Conservation (phyloP, 257 asterid species). For the Datura wrightii region DNA sequence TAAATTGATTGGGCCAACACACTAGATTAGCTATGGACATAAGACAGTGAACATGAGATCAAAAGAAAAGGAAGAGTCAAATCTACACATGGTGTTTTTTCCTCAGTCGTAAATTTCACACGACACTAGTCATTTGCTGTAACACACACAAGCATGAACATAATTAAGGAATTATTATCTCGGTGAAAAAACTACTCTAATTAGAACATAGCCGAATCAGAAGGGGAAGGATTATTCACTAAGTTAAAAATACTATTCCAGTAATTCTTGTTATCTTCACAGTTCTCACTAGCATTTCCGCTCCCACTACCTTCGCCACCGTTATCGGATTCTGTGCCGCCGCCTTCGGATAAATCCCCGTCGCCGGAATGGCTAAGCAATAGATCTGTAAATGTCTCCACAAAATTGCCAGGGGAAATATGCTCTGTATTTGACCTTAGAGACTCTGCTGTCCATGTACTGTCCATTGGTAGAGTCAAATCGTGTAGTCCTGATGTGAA, state of each 20-base stretch:
- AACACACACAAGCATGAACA: not conserved
- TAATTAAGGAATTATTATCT: constrained; percentile 17
- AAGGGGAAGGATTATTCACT: constrained; percentile 67
- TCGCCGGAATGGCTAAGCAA: constrained; percentile 58
- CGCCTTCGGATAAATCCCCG: constrained; percentile 53
- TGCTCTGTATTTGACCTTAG: constrained; percentile 41
- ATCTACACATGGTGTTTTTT: constrained; percentile 27
- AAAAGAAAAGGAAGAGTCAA: not conserved
- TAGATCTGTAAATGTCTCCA: constrained; percentile 79
- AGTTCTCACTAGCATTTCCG: constrained; percentile 46
- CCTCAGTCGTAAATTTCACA: constrained; percentile 8
- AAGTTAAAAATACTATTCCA: constrained; percentile 85
- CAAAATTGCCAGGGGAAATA: constrained; percentile 54
- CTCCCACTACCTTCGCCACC: constrained; percentile 37
- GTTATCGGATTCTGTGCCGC: constrained; percentile 60
- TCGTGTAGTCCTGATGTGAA: constrained; percentile 42
- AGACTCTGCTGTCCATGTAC: constrained; percentile 46
- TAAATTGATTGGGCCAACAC: constrained; percentile 26
- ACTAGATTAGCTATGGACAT: constrained; percentile 8
- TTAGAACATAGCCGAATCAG: constrained; percentile 59
- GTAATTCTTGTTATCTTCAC: constrained; percentile 75
- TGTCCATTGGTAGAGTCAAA: constrained; percentile 40
- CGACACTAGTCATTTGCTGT: not conserved
- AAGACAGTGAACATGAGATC: constrained; percentile 27
- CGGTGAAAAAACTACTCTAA: not conserved